Conservation (phyloP, 75 land plant genomes). For the Cupressus sempervirens region DNA sequence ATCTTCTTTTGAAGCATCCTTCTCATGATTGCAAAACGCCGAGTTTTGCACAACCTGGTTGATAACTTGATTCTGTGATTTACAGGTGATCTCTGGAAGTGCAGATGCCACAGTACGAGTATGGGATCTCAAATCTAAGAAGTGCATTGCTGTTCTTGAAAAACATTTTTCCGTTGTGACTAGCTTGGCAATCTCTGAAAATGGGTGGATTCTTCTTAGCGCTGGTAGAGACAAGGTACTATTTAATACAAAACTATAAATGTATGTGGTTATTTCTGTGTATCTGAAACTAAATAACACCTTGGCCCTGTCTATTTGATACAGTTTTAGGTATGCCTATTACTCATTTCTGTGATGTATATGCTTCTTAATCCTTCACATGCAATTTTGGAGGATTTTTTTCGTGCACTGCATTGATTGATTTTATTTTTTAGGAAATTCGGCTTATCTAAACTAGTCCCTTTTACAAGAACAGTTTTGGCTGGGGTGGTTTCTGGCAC, state of each 20-base stretch:
- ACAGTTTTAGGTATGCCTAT: neutral
- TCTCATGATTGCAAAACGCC: neutral
- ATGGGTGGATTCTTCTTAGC: constrained; percentile 73
- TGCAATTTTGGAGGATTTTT: neutral
- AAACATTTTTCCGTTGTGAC: constrained; percentile 85
- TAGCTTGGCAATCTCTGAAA: constrained; percentile 71
- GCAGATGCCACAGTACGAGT: constrained; percentile 87
- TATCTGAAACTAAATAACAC: neutral
- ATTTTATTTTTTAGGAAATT: no score
- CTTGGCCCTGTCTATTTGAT: neutral
- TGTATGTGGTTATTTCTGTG: constrained; percentile 6
- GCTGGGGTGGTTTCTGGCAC: no score
- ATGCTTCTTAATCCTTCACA: neutral
- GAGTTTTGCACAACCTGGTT: neutral
- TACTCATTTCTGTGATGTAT: neutral
- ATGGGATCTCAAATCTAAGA: constrained; percentile 81
- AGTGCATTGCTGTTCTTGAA: constrained; percentile 57
- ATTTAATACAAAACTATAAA: neutral
- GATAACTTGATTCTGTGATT: neutral
- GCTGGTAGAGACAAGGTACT: constrained; percentile 84
- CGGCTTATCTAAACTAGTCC: neutral
- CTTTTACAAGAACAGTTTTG: no score
- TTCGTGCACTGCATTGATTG: neutral
- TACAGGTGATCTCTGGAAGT: constrained; percentile 86
- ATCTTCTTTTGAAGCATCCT: neutral